Base-by-base conservation (phyloP, 352 stramenopile genomes). In the Pythium periplocum region DNA sequence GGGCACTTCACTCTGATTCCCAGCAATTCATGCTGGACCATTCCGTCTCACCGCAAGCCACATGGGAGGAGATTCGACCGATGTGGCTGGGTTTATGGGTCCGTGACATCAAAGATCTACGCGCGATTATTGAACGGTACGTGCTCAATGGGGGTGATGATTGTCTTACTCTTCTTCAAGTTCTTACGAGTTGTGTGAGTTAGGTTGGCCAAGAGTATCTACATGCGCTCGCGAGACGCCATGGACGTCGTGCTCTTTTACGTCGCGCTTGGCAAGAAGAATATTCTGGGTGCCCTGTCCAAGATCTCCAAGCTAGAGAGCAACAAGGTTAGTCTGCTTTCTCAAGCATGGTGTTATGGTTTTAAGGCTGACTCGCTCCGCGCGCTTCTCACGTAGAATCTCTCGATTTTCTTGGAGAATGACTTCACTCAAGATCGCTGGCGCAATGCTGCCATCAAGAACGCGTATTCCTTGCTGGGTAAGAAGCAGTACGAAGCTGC, bases 381-480 rank as follows among this genome's bases (percentile, higher is more conserved):
- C 17, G 17, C 17, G 17, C 17, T 26, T 42, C 7, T 35, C 31
- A 36, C 26, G n/a, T 53, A 93, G 83, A 90, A 77, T 12, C 62
- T 94, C 33, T 60, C 79, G 2, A 66, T 75, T 12, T 93, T 94
- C 56, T 62, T 94, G 7, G 73, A 90, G 12, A 81, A 94, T 46
- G 77, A 94, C 46, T 94, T 94, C 48, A 73, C 69, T 17, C 75
- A 91, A 51, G 84, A 92, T 51, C 75, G 82, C 31, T 94, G 84
- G 84, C 78, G 63, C 38, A 76, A 78, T 52, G 91, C 95, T 34
- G 95, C 92, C 9, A 84, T 97, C 43, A 97, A 96, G 53, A 98
- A 98, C 66, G 95, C 93, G 5, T 98, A 97, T 66, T 97, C 93
- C 44, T 66, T 98, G 42, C 69, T 98, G 7, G 77, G 86, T 36